Percentiles rank a stretch among this genome's conserved stretches.
phyloP scores from a whole-genome alignment of 805 yeast species.

The Tetrapisispora pingtungensis region DNA sequence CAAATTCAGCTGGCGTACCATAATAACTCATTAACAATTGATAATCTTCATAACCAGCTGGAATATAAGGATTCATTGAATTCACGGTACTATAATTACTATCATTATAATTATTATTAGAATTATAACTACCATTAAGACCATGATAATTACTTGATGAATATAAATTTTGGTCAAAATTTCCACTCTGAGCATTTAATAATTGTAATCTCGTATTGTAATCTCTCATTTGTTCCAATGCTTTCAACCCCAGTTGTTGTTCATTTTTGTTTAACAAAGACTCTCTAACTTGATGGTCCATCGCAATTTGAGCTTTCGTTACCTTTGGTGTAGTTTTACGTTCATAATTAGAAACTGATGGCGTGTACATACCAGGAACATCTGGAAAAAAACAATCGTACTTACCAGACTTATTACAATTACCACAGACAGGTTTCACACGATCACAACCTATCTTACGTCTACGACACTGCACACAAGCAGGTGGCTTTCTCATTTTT shows the following conservation, averaged over 20 bases:
- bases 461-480: conserved; percentile 32
- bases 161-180: background rate
- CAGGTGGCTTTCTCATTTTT: conserved; percentile 7
- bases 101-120: background rate
- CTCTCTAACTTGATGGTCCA: conserved; percentile 1
- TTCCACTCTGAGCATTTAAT: conserved; percentile 6
- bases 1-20: conserved; percentile 6
- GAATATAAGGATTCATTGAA: background rate
- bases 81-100: background rate
- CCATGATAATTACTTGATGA: background rate
- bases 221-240: conserved; percentile 11
- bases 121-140: background rate
- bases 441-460: conserved; percentile 45
- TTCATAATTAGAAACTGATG: background rate
- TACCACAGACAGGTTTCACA: conserved; percentile 36
- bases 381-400: conserved; percentile 19
- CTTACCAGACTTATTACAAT: conserved; percentile 24
- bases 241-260: conserved; percentile 4
- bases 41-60: background rate
- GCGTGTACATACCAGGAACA: conserved; percentile 7
- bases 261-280: background rate
- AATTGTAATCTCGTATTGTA: conserved; percentile 12
- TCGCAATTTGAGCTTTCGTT: background rate
- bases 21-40: conserved; percentile 1
- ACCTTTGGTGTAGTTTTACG: background rate